Conservation (phyloP, 495 filamentous ascomycete genomes). For the Xylaria telfairii region DNA sequence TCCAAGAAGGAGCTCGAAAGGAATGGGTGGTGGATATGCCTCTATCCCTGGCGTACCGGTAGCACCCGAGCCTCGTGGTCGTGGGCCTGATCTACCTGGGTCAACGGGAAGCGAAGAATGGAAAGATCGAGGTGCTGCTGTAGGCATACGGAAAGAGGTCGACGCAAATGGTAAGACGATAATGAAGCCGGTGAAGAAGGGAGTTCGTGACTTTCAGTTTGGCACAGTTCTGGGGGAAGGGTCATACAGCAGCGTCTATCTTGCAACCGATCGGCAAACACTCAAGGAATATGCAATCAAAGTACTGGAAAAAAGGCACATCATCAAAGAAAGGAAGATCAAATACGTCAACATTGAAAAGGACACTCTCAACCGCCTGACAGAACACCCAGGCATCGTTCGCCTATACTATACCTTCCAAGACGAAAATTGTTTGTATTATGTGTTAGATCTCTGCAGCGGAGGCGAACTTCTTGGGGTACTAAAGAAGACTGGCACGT, state of each 20-base stretch:
- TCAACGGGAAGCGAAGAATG: slow-evolving; percentile 84
- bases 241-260: slow-evolving; percentile 95
- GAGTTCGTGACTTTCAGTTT: slow-evolving; percentile 96
- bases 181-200: slow-evolving; percentile 88
- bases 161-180: slow-evolving; percentile 85
- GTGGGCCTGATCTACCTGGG: slow-evolving; percentile 68
- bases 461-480: slow-evolving; percentile 92
- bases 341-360: slow-evolving; percentile 99
- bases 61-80: slow-evolving; percentile 52
- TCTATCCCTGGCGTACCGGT: slow-evolving; percentile 47
- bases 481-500: slow-evolving; percentile 90
- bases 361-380: slow-evolving; percentile 94
- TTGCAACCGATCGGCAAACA: slow-evolving; percentile 94
- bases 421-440: slow-evolving; percentile 94
- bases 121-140: slow-evolving; percentile 91
- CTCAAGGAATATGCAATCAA: slow-evolving; percentile 98
- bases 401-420: slow-evolving; percentile 99
- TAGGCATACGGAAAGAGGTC: slow-evolving; percentile 75
- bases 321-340: slow-evolving; percentile 99
- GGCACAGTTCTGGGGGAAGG: slow-evolving; percentile 92
- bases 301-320: slow-evolving; percentile 97
- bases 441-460: slow-evolving; percentile 92
- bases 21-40: slow-evolving; percentile 58
- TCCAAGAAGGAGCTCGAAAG: slow-evolving; percentile 70
- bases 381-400: slow-evolving; percentile 96